Evolutionary conservation across 140 eudicot genomes (phyloP).

Genomic region (Senecio squalidus): DNA sequence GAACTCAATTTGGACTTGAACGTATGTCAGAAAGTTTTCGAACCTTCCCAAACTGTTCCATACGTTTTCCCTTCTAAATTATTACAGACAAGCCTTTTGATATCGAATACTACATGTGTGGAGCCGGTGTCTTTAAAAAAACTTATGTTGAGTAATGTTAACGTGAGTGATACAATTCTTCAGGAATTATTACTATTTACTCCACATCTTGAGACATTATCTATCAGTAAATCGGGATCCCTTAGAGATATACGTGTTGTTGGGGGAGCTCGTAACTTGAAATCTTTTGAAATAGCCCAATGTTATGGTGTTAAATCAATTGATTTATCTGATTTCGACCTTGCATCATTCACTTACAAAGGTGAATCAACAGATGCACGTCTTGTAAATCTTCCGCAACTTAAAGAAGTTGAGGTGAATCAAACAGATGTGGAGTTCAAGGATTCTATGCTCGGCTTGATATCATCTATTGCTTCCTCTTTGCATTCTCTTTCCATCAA

Average conservation of each 20-base stretch:
- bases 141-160: constrained; percentile 30
- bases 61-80: constrained; percentile 16
- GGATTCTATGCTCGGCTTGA: constrained; percentile 18
- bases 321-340: constrained; percentile 20
- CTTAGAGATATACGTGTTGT: constrained; percentile 15
- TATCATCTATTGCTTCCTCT: constrained; percentile 23
- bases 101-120: no score
- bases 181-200: constrained; percentile 9
- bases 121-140: constrained; percentile 13
- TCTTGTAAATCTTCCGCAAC: constrained; percentile 29
- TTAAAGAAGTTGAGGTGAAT: constrained; percentile 19
- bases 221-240: constrained; percentile 2
- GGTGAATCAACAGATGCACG: constrained; percentile 19
- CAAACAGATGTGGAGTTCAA: constrained; percentile 13
- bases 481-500: constrained; percentile 33
- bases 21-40: constrained; percentile 6
- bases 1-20: constrained; percentile 34
- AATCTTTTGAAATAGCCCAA: constrained; percentile 19
- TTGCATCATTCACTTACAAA: constrained; percentile 22
- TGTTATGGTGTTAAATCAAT: constrained; percentile 19
- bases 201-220: constrained; percentile 18
- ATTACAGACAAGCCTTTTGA: background rate
- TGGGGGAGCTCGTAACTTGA: constrained; percentile 24
- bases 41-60: background rate
- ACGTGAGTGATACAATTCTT: constrained; percentile 25